These are phyloP conservation scores for Agastache rugosa DNA, from an alignment of 257 asterid species.

Conservation along the genomic window DNA sequence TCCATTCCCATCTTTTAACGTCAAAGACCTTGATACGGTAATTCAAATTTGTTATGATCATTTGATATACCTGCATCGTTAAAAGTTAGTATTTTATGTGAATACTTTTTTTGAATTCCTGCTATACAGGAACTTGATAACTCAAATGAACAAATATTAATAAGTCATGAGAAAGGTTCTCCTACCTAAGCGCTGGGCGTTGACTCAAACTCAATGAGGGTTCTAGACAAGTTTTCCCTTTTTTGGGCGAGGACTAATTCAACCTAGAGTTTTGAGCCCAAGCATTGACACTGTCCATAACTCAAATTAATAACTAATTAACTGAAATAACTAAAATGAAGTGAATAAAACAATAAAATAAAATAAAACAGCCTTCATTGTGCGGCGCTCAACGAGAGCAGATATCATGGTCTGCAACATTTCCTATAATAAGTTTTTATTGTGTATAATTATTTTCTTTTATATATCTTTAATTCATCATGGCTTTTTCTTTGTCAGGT, in stretches of 20 bases:
- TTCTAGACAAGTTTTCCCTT: not conserved
- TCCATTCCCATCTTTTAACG: conserved; percentile 96
- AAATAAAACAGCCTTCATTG: not conserved
- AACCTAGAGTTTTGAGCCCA: not conserved
- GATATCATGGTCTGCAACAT: not conserved
- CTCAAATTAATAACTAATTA: not conserved
- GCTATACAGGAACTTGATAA: not conserved
- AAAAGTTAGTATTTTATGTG: conserved; percentile 23
- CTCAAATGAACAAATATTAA: not conserved
- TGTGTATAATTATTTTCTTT: not conserved
- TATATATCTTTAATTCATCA: conserved; percentile 28
- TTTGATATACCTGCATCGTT: conserved; percentile 7
- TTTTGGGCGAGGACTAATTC: not conserved
- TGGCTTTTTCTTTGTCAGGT: conserved; percentile 59
- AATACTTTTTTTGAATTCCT: conserved; percentile 8
- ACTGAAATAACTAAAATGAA: not conserved
- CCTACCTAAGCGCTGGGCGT: not conserved
- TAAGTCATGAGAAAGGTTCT: not conserved
- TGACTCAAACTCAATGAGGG: not conserved
- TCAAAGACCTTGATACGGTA: conserved; percentile 94
- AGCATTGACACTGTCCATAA: not conserved
- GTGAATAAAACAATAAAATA: not conserved
- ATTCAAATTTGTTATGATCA: conserved; percentile 15
- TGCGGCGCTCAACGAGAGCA: not conserved
- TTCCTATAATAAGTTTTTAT: conserved; percentile 6